Percentiles rank a stretch among this genome's conserved stretches.
These are phyloP conservation scores for Lanzia echinophila DNA, from an alignment of 2,329 filamentous ascomycete species.

Conservation along the genomic window DNA sequence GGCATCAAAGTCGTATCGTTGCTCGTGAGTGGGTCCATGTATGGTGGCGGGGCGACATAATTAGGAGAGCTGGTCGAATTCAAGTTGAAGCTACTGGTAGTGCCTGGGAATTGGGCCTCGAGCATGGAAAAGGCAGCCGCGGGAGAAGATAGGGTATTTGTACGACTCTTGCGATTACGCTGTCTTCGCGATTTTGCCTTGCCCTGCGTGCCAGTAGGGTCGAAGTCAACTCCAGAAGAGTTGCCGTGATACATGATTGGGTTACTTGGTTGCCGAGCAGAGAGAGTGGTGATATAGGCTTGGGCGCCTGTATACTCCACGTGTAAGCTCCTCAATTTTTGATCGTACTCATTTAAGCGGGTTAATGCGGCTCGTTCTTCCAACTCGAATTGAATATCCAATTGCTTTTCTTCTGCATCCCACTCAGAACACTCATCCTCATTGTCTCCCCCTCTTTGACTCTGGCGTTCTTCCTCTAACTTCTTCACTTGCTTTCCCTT, in stretches of 20 bases:
- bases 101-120: slow-evolving; percentile 32
- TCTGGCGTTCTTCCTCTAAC: slow-evolving; percentile 64
- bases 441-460: slow-evolving; percentile 53
- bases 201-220: slow-evolving; percentile 20
- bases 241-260: slow-evolving; percentile 28
- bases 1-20: slow-evolving; percentile 27
- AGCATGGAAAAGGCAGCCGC: slow-evolving; percentile 24
- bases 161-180: slow-evolving; percentile 35
- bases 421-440: slow-evolving; percentile 38
- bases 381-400: slow-evolving; percentile 29
- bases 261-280: slow-evolving; percentile 21
- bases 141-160: slow-evolving; percentile 31
- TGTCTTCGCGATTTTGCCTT: slow-evolving; percentile 33
- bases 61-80: slow-evolving; percentile 35
- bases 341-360: slow-evolving; percentile 18
- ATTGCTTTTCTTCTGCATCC: slow-evolving; percentile 25
- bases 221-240: slow-evolving; percentile 31
- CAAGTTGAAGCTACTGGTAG: slow-evolving; percentile 37
- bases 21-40: slow-evolving; percentile 28
- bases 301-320: slow-evolving; percentile 18
- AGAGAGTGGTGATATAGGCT: slow-evolving; percentile 15
- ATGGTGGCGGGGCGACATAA: slow-evolving; percentile 47
- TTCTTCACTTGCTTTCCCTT: slow-evolving; percentile 66
- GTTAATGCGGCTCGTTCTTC: slow-evolving; percentile 21
- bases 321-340: slow-evolving; percentile 23